These are phyloP conservation scores for Xylaria digitata DNA, from an alignment of 2,329 filamentous ascomycete genomes.

Conservation along the genomic window DNA sequence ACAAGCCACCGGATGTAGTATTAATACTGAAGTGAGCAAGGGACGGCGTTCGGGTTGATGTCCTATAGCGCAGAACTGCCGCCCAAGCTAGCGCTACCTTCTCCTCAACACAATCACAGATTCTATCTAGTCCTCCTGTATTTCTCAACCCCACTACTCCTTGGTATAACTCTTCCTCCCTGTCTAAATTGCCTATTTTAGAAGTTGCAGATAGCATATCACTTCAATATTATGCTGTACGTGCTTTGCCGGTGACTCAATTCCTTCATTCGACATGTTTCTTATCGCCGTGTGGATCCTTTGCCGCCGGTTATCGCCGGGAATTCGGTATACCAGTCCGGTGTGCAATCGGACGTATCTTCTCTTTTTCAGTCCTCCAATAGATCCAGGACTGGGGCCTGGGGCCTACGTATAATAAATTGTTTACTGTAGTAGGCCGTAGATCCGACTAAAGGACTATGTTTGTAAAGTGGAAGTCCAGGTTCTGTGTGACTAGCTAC, in stretches of 20 bases:
- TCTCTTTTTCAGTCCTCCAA: too few species aligned
- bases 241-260: conserved; percentile 33
- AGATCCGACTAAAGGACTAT: too few species aligned
- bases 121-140: too few species aligned
- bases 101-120: neutral
- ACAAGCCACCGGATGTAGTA: neutral
- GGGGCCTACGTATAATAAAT: too few species aligned
- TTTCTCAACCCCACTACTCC: neutral
- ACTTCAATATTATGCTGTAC: neutral
- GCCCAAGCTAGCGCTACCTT: neutral
- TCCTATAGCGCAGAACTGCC: neutral
- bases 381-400: too few species aligned
- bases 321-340: neutral
- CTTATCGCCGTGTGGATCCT: neutral
- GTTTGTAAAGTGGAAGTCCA: too few species aligned
- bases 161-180: neutral
- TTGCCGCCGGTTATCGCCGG: conserved; percentile 38
- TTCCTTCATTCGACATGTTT: neutral
- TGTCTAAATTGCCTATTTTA: neutral
- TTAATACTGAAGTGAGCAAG: neutral
- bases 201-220: neutral
- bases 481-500: too few species aligned
- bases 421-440: too few species aligned
- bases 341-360: too few species aligned
- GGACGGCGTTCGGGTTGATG: neutral